phyloP scores from a whole-genome alignment of 176 grass and related monocot genomes.

The Oryza nivara region DNA sequence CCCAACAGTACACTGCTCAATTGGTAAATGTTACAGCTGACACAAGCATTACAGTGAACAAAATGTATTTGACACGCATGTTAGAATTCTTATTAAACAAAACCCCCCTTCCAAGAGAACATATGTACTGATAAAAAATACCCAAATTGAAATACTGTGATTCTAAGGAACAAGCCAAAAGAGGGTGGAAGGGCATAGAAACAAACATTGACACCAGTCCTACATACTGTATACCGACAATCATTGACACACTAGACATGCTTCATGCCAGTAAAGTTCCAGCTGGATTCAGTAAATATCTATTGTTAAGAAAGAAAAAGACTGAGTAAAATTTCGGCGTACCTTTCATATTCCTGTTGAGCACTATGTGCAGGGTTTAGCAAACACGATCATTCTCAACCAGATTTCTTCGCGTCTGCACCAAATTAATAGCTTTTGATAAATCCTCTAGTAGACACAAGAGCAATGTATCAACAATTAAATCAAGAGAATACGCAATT shows the following conservation, averaged over 20 bases:
- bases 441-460: constrained; percentile 78
- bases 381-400: constrained; percentile 88
- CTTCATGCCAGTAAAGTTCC: neutral
- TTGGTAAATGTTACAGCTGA: too few species aligned
- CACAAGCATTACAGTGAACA: neutral
- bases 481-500: neutral
- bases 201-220: constrained; percentile 18
- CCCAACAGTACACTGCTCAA: neutral
- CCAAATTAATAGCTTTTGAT: constrained; percentile 87
- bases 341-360: constrained; percentile 98
- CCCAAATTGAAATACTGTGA: neutral
- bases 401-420: constrained; percentile 74
- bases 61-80: neutral
- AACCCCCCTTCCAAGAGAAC: neutral
- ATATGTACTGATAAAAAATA: neutral
- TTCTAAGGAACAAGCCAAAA: constrained; percentile 19
- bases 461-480: neutral
- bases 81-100: neutral
- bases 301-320: neutral
- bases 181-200: neutral
- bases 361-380: constrained; percentile 79
- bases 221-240: neutral
- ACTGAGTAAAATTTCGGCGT: neutral
- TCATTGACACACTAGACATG: neutral
- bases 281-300: constrained; percentile 14